Evolutionary conservation across 345 rosid species (phyloP), one percentile per base, ranked within the genome.

Genomic region (Corchorus olitorius): DNA sequence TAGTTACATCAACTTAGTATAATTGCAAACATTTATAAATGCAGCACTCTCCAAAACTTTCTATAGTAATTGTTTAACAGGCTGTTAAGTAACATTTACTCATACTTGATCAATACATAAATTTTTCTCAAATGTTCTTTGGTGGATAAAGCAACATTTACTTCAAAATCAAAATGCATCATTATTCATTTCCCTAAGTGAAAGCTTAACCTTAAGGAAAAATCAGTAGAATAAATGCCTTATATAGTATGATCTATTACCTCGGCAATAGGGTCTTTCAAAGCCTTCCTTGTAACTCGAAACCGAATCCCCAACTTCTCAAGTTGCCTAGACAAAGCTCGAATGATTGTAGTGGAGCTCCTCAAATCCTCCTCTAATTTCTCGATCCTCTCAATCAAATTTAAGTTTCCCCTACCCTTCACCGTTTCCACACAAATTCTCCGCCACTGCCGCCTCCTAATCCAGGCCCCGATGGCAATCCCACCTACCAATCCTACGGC

Each of bases 271-370:
- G 97, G 98, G 35, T 86, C 91, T 78, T 91, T 96, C 75, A 93
- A 79, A 73, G 97, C 41, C 65, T 83, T 92, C 65, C 98, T 84
- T 1, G 94, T 92, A 72, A 91, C 86, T 50, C 98, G 88, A 84
- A 96, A 96, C 72, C 94, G 87, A 59, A 90, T 92, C 52, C 97
- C 99, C 43, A 96, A 78, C 86, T 96, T 93, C 91, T 96, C 99
- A 22, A 96, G 84, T 86, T 91, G 97, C 79, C 94, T 86, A 0
- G 98, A 93, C 74, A 96, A 85, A 64, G 82, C 95, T 76, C 89
- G 85, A 71, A 91, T 83, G 55, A 92, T 87, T 3, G 91, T 79
- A 7, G 80, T 85, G 1, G 92, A 91, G 71, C 81, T 92, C 87
- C 84, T 90, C 76, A 88, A 78, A 82, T 93, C 97, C 74, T 92